Base-by-base conservation (phyloP, 2,329 filamentous ascomycete genomes). In the Geosmithia morbida region DNA sequence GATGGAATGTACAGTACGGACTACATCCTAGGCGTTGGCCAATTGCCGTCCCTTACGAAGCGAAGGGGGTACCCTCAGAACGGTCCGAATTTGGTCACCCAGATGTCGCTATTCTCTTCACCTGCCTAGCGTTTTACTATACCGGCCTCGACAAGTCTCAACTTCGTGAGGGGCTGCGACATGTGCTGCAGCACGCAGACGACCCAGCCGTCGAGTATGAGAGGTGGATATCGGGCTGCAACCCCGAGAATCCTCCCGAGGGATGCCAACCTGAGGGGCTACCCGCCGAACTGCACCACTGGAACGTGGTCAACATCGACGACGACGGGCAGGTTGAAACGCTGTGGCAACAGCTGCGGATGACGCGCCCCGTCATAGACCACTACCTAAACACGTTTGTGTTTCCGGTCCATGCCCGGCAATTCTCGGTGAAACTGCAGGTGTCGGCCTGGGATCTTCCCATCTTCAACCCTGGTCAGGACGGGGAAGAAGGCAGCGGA, bases 1-100 rank as follows among this genome's bases (percentile, higher is more conserved):
- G 80, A 1, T 86, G 77, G 75, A 61, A 74, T 2, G 80, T 86
- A 0, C 72, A 83, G 47, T 86, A 80, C 49, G 81, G 82, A 0
- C 62, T 75, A 0, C 70, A 78, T 53, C 51, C 52, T 0, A 70
- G 68, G 0, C 44, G 49, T 1, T 74, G 70, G 0, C 63, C 57
- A 45, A 65, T 83, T 0, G 72, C 74, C 0, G 75, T 84, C 0
- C 80, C 78, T 0, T 84, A 71, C 51, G 65, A 66, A 8, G 77
- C 76, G 0, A 83, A 83, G 48, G 78, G 79, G 45, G 69, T 53
- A 2, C 79, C 77, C 0, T 65, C 72, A 0, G 58, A 66, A 0
- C 65, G 73, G 2, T 71, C 78, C 0, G 78, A 83, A 51, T 83
- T 80, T 54, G 77, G 76, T 13, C 77, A 83, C 39, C 75, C 77